Evolutionary conservation across 1,284 basidiomycete genomes (phyloP), one percentile per base, ranked within the genome.

Genomic region (Ganoderma boninense): DNA sequence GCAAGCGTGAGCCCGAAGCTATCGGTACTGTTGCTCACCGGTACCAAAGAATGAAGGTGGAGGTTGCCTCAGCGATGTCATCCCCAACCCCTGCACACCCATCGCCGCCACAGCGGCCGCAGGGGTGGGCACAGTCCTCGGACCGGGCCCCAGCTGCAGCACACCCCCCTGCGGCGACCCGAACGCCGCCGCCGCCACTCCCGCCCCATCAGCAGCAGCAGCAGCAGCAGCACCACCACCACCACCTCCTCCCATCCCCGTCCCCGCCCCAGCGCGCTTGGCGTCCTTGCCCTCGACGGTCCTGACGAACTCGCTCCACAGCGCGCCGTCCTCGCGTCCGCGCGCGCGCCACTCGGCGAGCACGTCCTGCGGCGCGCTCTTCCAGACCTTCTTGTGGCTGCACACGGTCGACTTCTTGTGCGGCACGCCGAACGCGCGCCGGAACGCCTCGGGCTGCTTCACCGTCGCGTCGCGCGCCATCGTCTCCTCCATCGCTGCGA

Each of bases 391-490:
- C 26, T 89, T 85, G 75, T 92, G 90, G 16, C 90, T 85, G 77
- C 90, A 91, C 20, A 92, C 89, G 0, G 90, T 92, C 73, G 87
- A 89, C 79, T 91, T 91, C 57, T 92, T 90, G 76, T 91, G 92
- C 43, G 89, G 82, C 71, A 86, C 87, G 32, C 87, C 87, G 77
- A 92, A 92, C 42, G 90, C 87, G 59, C 88, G 87, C 77, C 90
- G 87, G 70, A 92, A 92, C 10, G 90, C 89, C 1, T 80, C 80
- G 38, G 86, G 87, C 76, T 91, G 90, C 4, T 89, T 91, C 23
- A 81, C 71, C 2, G 79, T 78, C 3, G 85, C 82, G 23, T 81
- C 82, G 65, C 79, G 72, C 0, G 82, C 80, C 23, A 88, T 84
- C 63, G 89, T 81, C 7, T 77, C 62, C 71, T 90, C 89, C 87